Evolutionary conservation across 257 asterid species (phyloP).

Genomic region (Solanum okadae): DNA sequence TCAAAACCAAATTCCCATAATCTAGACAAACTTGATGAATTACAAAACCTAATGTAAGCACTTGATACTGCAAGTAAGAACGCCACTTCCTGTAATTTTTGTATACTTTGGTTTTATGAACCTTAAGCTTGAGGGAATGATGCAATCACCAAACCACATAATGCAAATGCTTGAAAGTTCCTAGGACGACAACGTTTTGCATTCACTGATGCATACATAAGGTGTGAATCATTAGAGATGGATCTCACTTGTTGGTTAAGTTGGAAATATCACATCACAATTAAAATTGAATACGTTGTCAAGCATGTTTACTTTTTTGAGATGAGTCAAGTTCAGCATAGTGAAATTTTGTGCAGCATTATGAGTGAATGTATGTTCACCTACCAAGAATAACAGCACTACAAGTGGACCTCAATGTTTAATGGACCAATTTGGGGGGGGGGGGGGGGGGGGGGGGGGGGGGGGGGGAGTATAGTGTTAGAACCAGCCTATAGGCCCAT

Average conservation of each 20-base stretch:
- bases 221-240: not conserved
- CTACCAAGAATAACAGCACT: not conserved
- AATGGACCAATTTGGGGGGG: not conserved
- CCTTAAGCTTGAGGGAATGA: not conserved
- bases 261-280: not conserved
- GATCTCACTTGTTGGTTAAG: not conserved
- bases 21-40: not conserved
- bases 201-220: not conserved
- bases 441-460: too few species aligned
- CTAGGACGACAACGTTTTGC: not conserved
- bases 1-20: not conserved
- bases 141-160: not conserved
- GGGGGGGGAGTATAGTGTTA: not conserved
- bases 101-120: not conserved
- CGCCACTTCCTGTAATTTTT: not conserved
- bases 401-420: not conserved
- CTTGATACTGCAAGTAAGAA: not conserved
- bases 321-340: not conserved
- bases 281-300: not conserved
- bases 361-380: not conserved
- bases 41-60: not conserved
- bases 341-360: not conserved
- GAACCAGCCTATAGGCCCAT: not conserved
- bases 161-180: not conserved
- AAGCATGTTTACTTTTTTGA: not conserved